These are phyloP conservation scores for Aspergillus baeticus DNA, from an alignment of 495 filamentous ascomycete species.

Conservation along the genomic window DNA sequence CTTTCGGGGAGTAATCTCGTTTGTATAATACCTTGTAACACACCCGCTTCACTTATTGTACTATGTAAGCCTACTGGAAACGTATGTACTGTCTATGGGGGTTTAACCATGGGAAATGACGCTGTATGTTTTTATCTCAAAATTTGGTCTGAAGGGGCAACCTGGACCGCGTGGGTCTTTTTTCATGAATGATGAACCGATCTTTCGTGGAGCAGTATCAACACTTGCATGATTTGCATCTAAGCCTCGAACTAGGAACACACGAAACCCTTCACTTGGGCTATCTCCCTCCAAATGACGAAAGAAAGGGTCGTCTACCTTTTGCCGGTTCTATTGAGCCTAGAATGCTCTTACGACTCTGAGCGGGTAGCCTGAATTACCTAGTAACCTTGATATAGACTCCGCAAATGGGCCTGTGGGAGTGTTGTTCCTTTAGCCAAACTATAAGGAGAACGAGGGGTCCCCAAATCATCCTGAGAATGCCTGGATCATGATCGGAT, in stretches of 20 bases:
- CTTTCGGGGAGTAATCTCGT: slow-evolving; percentile 73
- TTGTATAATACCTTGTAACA: too few species aligned
- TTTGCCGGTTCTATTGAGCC: background rate
- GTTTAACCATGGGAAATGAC: too few species aligned
- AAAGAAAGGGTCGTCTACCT: too few species aligned
- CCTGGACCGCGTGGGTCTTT: background rate
- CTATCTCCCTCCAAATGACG: too few species aligned
- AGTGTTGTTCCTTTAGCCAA: background rate
- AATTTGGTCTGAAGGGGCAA: background rate
- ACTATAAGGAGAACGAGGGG: too few species aligned
- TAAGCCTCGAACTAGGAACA: too few species aligned
- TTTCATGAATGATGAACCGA: background rate
- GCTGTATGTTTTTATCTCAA: background rate
- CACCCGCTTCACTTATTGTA: too few species aligned
- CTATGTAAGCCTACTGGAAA: too few species aligned
- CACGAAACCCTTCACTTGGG: too few species aligned
- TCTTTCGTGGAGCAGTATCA: background rate
- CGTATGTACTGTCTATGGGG: too few species aligned
- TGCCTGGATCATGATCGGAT: background rate
- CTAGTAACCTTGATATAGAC: background rate
- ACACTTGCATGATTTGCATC: background rate
- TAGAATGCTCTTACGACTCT: background rate
- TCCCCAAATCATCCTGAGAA: background rate
- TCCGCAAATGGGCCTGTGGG: background rate
- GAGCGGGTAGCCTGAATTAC: background rate